phyloP scores from a whole-genome alignment of 176 grass and related monocot genomes.

The Zizania latifolia region DNA sequence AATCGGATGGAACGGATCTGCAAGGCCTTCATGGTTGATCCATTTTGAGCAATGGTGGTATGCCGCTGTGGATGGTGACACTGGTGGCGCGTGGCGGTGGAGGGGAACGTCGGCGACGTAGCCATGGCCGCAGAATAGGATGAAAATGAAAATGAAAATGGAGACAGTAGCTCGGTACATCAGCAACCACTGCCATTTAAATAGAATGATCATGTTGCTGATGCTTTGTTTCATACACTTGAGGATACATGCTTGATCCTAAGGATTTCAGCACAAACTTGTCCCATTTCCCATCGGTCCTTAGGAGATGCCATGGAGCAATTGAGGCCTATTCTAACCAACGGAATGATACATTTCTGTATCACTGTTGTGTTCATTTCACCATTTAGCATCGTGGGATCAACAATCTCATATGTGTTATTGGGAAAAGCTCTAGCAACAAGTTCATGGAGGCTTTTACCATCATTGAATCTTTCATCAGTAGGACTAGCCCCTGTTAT shows the following conservation, averaged over 20 bases:
- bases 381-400: not conserved
- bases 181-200: not conserved
- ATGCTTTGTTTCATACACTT: not conserved
- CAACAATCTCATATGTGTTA: not conserved
- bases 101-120: no score
- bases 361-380: not conserved
- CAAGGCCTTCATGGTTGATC: no score
- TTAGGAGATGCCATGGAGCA: slow-evolving; percentile 21
- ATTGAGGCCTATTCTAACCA: slow-evolving; percentile 12
- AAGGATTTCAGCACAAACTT: not conserved
- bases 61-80: no score
- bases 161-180: no score
- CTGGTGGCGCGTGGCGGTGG: no score
- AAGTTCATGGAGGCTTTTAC: slow-evolving; percentile 16
- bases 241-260: slow-evolving; percentile 11
- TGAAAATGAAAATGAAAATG: no score
- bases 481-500: slow-evolving; percentile 24
- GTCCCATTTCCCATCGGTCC: not conserved
- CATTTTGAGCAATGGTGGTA: no score
- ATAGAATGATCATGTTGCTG: not conserved
- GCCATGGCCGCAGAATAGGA: no score
- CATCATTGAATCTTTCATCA: slow-evolving; percentile 7
- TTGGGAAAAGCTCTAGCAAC: not conserved
- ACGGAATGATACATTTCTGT: not conserved
- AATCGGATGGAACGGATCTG: no score